A percentile compares a stretch with the other conserved stretches of the same genome.
Conservation (phyloP, 148 eudicot species). For the Fagopyrum tataricum region DNA sequence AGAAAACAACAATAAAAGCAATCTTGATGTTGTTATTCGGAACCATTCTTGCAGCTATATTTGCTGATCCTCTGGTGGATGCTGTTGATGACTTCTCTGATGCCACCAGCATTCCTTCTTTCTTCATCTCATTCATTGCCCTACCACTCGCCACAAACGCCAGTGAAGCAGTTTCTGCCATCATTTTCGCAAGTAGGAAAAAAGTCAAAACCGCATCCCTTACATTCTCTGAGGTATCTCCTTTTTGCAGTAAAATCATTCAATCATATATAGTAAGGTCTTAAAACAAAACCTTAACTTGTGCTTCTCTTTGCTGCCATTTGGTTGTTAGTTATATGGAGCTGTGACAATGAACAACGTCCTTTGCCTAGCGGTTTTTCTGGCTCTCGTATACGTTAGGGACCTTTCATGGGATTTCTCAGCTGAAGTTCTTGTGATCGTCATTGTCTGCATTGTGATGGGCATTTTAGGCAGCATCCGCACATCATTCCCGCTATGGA, state of each 20-base stretch:
- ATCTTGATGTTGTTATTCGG: slow-evolving; percentile 47
- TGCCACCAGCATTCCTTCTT: slow-evolving; percentile 85
- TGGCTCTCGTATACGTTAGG: slow-evolving; percentile 67
- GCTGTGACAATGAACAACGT: slow-evolving; percentile 75
- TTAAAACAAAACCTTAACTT: background rate
- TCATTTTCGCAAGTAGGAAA: slow-evolving; percentile 77
- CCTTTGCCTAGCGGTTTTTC: slow-evolving; percentile 67
- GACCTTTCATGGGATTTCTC: slow-evolving; percentile 84
- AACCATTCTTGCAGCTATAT: slow-evolving; percentile 60
- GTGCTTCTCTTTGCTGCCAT: background rate
- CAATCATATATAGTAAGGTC: background rate
- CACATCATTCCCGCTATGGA: slow-evolving; percentile 81
- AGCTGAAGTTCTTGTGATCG: slow-evolving; percentile 72
- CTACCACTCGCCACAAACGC: slow-evolving; percentile 77
- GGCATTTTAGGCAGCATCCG: slow-evolving; percentile 67
- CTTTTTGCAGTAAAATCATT: background rate
- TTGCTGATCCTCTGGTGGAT: slow-evolving; percentile 92
- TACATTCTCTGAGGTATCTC: slow-evolving; percentile 78
- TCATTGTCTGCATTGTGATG: slow-evolving; percentile 79
- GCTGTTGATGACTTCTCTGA: slow-evolving; percentile 73
- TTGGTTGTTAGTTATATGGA: slow-evolving; percentile 53
- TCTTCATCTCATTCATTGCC: slow-evolving; percentile 86
- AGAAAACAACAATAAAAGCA: slow-evolving; percentile 52
- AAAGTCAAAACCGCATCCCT: slow-evolving; percentile 70
- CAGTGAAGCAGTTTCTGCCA: slow-evolving; percentile 88